Evolutionary conservation across 23 red algal species (phyloP).

Genomic region (Gracilaria vermiculophylla): DNA sequence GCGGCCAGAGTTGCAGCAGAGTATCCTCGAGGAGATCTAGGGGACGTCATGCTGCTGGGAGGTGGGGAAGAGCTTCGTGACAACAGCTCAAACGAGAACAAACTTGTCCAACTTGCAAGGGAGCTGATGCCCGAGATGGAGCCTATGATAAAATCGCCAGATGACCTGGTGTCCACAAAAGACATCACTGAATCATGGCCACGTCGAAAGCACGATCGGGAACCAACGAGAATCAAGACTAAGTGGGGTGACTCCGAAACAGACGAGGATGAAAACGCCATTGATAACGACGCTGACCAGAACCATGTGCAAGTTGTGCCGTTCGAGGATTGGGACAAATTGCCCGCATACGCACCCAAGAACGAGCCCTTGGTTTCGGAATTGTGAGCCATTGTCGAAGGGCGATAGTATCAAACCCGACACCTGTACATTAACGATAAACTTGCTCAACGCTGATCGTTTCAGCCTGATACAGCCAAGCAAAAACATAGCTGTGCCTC

Average conservation of each 20-base stretch:
- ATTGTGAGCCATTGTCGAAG: background rate
- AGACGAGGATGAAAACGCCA: background rate
- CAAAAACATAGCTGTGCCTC: no score
- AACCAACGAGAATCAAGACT: background rate
- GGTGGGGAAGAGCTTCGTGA: background rate
- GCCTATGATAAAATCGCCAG: constrained; percentile 11
- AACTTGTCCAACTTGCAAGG: background rate
- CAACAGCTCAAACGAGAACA: background rate
- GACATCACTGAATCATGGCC: constrained; percentile 20
- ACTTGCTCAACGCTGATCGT: background rate
- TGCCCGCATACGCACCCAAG: constrained; percentile 26
- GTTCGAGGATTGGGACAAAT: constrained; percentile 22
- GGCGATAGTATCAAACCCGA: no score
- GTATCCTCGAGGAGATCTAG: constrained; percentile 4
- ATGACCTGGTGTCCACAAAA: background rate
- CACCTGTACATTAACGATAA: background rate
- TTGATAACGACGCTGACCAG: background rate
- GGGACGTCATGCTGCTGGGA: constrained; percentile 37
- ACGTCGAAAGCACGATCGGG: background rate
- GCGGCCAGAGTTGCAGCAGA: background rate
- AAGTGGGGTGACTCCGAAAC: background rate
- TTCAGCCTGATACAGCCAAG: background rate
- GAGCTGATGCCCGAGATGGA: constrained; percentile 47
- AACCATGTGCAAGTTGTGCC: background rate
- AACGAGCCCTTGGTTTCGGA: constrained; percentile 29